Evolutionary conservation across 2,329 filamentous ascomycete species (phyloP).

Genomic region (Aureobasidium sp.): DNA sequence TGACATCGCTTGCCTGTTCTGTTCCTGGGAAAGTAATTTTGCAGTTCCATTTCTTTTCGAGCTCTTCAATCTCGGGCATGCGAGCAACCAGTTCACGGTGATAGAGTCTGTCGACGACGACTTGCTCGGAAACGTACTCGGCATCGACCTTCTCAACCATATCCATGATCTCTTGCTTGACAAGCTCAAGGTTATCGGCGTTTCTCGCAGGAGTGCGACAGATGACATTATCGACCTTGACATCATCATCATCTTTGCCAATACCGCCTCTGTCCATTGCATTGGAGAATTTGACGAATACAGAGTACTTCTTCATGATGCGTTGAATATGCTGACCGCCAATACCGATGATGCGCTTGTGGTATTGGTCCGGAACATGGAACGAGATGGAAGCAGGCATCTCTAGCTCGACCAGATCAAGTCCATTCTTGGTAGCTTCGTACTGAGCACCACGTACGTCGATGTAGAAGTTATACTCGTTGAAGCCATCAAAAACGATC

Average conservation of each 20-base stretch:
- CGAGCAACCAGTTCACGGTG: conserved; percentile 89
- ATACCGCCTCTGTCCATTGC: conserved; percentile 95
- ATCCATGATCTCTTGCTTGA: conserved; percentile 98
- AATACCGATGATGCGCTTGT: conserved; percentile 98
- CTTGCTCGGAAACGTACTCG: conserved; percentile 90
- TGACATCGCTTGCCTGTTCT: conserved; percentile 91
- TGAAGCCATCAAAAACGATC: conserved; percentile 98
- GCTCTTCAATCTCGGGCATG: conserved; percentile 80
- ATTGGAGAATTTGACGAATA: conserved; percentile 99
- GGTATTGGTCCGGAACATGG: conserved; percentile 97
- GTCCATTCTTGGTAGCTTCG: conserved; percentile 86
- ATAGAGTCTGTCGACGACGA: conserved; percentile 89
- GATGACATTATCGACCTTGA: conserved; percentile 98
- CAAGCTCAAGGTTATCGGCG: conserved; percentile 89
- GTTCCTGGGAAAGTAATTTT: conserved; percentile 98
- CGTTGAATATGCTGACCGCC: conserved; percentile 97
- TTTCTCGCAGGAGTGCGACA: conserved; percentile 96
- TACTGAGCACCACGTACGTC: conserved; percentile 90
- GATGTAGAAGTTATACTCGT: conserved; percentile 99
- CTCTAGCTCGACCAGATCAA: conserved; percentile 92
- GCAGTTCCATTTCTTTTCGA: conserved; percentile 99
- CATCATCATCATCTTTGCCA: conserved; percentile 93
- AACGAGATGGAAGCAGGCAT: conserved; percentile 99
- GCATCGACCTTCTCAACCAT: conserved; percentile 98
- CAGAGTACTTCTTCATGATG: conserved; percentile 99